Conservation (phyloP, 1,284 basidiomycete species). For the Inonotus obliquus region DNA sequence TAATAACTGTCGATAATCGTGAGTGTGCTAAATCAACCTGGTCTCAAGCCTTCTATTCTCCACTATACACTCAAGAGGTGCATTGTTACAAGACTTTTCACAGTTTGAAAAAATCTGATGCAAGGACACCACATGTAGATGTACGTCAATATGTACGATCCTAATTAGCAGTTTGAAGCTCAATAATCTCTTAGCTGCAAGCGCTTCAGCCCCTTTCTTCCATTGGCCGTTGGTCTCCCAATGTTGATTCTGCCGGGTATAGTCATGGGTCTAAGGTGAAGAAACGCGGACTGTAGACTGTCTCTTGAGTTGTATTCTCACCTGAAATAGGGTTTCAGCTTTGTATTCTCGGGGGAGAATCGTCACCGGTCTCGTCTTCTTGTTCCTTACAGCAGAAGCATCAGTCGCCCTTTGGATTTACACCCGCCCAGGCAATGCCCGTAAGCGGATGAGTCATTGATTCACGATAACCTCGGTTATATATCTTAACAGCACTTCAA, state of each 20-base stretch:
- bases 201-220: not conserved
- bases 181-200: not conserved
- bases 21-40: not conserved
- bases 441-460: not conserved
- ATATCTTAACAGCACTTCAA: not conserved
- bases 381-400: not conserved
- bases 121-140: not conserved
- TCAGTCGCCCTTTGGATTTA: not conserved
- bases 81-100: not conserved
- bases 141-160: not conserved
- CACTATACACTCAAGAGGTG: not conserved
- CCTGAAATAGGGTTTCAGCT: not conserved
- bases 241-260: conserved; percentile 2
- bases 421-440: not conserved
- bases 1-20: no score
- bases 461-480: not conserved
- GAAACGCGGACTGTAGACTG: not conserved
- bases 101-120: not conserved
- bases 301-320: not conserved
- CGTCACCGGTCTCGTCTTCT: not conserved
- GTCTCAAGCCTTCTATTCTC: not conserved
- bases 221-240: conserved; percentile 1
- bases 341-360: not conserved
- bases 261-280: conserved; percentile 10
- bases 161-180: not conserved